Conservation (phyloP, 2,329 filamentous ascomycete species). For the Coniochaeta ligniaria region DNA sequence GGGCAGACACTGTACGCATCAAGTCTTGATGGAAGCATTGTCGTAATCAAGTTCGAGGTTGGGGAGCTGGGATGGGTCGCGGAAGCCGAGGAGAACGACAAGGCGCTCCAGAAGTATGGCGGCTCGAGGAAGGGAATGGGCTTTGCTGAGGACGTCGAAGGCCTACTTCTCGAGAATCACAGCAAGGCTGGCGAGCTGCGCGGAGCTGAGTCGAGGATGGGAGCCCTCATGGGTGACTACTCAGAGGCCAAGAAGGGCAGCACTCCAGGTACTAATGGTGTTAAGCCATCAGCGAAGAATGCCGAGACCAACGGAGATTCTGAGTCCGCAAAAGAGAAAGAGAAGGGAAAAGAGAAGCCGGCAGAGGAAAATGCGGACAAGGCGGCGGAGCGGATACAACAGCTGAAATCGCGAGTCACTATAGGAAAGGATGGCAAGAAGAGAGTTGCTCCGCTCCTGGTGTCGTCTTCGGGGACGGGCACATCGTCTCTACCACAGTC, state of each 20-base stretch:
- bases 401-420: constrained; percentile 83
- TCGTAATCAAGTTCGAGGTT: constrained; percentile 72
- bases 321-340: constrained; percentile 20
- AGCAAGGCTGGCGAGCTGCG: constrained; percentile 88
- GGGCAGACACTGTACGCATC: constrained; percentile 80
- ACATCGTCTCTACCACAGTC: constrained; percentile 85
- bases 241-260: constrained; percentile 39
- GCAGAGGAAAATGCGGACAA: constrained; percentile 46
- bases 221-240: constrained; percentile 87
- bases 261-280: constrained; percentile 39
- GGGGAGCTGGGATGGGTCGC: constrained; percentile 89
- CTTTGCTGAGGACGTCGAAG: constrained; percentile 87
- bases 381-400: constrained; percentile 44
- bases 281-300: constrained; percentile 35
- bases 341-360: constrained; percentile 23
- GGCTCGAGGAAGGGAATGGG: constrained; percentile 81
- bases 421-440: constrained; percentile 97
- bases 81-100: constrained; percentile 81
- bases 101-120: constrained; percentile 86
- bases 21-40: constrained; percentile 82
- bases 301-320: constrained; percentile 30
- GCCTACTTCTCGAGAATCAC: constrained; percentile 77
- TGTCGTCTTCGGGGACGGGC: constrained; percentile 81
- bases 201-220: constrained; percentile 91
- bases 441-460: constrained; percentile 82